Evolutionary conservation across 2,329 filamentous ascomycete genomes (phyloP).

Genomic region (Septoria petroselini): DNA sequence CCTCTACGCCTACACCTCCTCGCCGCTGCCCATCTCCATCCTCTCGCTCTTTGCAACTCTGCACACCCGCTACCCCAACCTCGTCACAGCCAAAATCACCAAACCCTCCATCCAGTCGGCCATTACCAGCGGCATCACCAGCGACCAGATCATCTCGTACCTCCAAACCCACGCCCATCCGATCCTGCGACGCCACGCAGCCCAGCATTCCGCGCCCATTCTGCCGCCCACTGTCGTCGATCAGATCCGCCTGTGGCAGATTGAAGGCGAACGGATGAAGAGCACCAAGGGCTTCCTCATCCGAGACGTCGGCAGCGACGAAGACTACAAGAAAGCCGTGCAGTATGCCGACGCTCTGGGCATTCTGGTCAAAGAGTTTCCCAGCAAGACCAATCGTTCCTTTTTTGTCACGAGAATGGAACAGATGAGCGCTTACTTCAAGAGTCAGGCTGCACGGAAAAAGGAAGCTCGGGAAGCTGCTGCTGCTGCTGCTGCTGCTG

Average conservation of each 20-base stretch:
- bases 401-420: slow-evolving; percentile 93
- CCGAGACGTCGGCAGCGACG: slow-evolving; percentile 67
- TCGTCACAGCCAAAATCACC: slow-evolving; percentile 87
- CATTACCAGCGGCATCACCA: slow-evolving; percentile 85
- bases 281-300: slow-evolving; percentile 81
- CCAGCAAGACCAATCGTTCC: slow-evolving; percentile 61
- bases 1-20: slow-evolving; percentile 93
- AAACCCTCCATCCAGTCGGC: slow-evolving; percentile 84
- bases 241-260: slow-evolving; percentile 95
- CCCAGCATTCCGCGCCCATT: slow-evolving; percentile 55
- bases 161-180: slow-evolving; percentile 90
- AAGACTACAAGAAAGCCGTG: slow-evolving; percentile 67
- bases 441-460: slow-evolving; percentile 51
- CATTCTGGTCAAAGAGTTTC: slow-evolving; percentile 82
- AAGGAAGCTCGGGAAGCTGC: slow-evolving; percentile 31
- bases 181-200: slow-evolving; percentile 71
- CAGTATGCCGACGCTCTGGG: slow-evolving; percentile 85
- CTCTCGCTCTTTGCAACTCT: slow-evolving; percentile 85
- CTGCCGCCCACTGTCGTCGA: slow-evolving; percentile 94
- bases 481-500: slow-evolving; percentile 12
- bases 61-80: slow-evolving; percentile 86
- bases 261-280: slow-evolving; percentile 92
- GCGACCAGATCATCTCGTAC: slow-evolving; percentile 92
- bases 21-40: slow-evolving; percentile 89
- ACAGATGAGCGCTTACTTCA: slow-evolving; percentile 76